These are phyloP conservation scores for Metschnikowia sp. DNA, from an alignment of 805 yeast species.

Conservation along the genomic window DNA sequence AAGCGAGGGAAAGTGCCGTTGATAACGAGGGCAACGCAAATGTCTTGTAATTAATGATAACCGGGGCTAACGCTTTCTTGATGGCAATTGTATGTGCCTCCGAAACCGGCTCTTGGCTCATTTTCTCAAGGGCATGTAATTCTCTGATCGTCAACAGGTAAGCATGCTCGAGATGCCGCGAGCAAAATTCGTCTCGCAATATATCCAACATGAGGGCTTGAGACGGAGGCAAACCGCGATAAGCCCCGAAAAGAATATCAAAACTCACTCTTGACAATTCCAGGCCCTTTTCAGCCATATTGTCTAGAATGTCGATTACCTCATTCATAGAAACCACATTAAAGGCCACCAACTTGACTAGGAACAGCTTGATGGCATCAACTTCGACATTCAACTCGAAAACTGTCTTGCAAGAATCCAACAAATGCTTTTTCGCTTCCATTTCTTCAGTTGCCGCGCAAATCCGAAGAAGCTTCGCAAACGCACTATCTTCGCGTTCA, in stretches of 20 bases:
- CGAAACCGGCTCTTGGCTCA: no score
- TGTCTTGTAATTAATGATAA: slow-evolving; percentile 3
- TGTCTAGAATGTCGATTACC: background rate
- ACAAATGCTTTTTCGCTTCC: background rate
- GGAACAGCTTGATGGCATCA: background rate
- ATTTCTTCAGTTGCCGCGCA: no score
- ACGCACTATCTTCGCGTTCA: slow-evolving; percentile 15
- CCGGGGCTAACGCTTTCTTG: background rate
- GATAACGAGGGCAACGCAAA: slow-evolving; percentile 5
- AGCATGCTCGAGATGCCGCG: slow-evolving; percentile 9
- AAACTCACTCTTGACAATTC: background rate
- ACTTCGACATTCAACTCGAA: slow-evolving; percentile 16
- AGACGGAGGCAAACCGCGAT: background rate
- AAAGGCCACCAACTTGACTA: background rate
- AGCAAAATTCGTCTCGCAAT: slow-evolving; percentile 14
- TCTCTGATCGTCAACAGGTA: background rate
- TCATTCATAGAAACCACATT: background rate
- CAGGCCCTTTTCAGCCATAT: background rate
- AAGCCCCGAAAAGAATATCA: background rate
- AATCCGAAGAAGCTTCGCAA: slow-evolving; percentile 17
- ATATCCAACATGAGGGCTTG: slow-evolving; percentile 15
- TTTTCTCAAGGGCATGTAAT: no score
- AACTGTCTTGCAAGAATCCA: slow-evolving; percentile 16
- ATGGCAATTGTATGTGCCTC: no score
- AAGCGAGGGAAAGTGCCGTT: background rate